Evolutionary conservation across 1,139 yeast species (phyloP).

Genomic region (Candida sp.): DNA sequence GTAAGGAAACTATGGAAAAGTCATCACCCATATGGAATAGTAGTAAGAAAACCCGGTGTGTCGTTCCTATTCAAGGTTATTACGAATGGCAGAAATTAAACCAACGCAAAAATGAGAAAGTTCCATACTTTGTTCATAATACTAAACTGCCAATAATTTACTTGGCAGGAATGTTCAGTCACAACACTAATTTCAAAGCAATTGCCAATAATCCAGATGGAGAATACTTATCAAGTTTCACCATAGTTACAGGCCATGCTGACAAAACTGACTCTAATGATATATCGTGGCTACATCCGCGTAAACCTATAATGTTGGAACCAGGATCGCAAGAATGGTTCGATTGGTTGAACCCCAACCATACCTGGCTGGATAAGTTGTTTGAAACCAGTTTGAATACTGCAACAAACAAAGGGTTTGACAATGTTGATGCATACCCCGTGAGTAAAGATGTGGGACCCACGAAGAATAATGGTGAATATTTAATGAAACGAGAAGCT

Average conservation of each 20-base stretch:
- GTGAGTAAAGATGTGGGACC: conserved; percentile 70
- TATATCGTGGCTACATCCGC: conserved; percentile 64
- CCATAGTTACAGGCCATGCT: conserved; percentile 75
- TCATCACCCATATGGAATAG: conserved; percentile 50
- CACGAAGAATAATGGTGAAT: conserved; percentile 44
- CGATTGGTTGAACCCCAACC: conserved; percentile 56
- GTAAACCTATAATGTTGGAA: conserved; percentile 72
- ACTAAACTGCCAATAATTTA: conserved; percentile 51
- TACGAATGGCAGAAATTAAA: conserved; percentile 65
- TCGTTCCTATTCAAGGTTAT: conserved; percentile 79
- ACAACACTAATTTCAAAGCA: conserved; percentile 29
- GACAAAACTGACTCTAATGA: conserved; percentile 37
- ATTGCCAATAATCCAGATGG: conserved; percentile 19
- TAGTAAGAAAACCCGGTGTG: conserved; percentile 49
- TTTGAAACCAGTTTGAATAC: conserved; percentile 37
- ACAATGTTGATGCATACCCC: conserved; percentile 45
- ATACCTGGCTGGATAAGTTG: conserved; percentile 32
- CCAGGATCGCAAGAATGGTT: conserved; percentile 57
- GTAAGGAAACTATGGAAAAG: conserved; percentile 51
- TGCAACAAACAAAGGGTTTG: conserved; percentile 36
- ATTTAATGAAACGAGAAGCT: conserved; percentile 30
- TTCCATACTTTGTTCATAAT: conserved; percentile 66
- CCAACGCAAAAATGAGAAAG: conserved; percentile 29
- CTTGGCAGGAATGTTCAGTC: conserved; percentile 70
- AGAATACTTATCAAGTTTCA: conserved; percentile 48